Conservation (phyloP, 495 filamentous ascomycete species). For the Penicillium cinerascens region DNA sequence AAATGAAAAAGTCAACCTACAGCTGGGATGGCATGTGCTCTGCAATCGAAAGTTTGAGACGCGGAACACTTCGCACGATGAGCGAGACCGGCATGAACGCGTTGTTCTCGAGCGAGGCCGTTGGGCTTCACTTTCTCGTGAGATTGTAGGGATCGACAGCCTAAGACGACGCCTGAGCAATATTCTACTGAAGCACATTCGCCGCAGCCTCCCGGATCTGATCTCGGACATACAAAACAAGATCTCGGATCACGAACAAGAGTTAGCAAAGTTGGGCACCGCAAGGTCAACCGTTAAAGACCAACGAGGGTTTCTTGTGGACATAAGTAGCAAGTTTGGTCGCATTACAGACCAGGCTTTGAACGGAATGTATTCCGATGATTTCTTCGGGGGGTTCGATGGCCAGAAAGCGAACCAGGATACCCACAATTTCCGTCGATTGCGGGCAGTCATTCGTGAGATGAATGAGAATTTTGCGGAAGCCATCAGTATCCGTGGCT, state of each 20-base stretch:
- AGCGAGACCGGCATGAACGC: conserved; percentile 35
- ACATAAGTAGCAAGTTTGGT: conserved; percentile 50
- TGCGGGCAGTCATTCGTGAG: conserved; percentile 60
- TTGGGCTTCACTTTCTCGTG: conserved; percentile 40
- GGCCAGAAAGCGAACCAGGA: neutral
- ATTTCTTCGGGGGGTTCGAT: conserved; percentile 47
- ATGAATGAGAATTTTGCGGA: conserved; percentile 54
- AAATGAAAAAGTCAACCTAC: conserved; percentile 44
- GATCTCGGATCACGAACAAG: neutral
- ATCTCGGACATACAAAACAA: conserved; percentile 53
- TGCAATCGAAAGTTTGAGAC: conserved; percentile 45
- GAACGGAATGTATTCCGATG: conserved; percentile 53
- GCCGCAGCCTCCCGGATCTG: conserved; percentile 53
- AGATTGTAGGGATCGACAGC: conserved; percentile 44
- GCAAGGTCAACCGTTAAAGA: conserved; percentile 44
- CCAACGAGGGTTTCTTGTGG: conserved; percentile 51
- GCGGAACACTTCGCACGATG: conserved; percentile 27
- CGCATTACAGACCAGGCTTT: conserved; percentile 47
- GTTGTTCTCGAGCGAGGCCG: conserved; percentile 46
- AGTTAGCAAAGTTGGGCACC: conserved; percentile 42
- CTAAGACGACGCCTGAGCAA: conserved; percentile 53
- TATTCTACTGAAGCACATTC: conserved; percentile 55
- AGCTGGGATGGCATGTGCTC: conserved; percentile 50
- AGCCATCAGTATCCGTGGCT: conserved; percentile 28
- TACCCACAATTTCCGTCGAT: conserved; percentile 34